Evolutionary conservation across 208 protist species (phyloP), one percentile per base, ranked within the genome.

Genomic region (Trypanosoma avium): DNA sequence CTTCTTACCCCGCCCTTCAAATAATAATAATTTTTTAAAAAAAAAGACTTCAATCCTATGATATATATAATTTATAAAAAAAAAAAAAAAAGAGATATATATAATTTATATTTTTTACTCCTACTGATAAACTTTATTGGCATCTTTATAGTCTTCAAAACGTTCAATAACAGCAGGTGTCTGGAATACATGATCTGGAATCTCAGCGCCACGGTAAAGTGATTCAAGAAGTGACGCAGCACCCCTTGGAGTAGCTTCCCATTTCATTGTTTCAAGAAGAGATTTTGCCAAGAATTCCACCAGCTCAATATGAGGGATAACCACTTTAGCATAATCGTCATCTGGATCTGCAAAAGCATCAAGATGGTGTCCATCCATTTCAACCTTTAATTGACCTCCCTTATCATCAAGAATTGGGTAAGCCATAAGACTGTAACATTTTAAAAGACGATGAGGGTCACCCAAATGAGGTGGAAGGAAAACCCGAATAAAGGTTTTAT

Each of bases 381-480:
- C 82, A 40, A 92, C 86, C 73, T 90, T 95, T 30, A 91, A 72
- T 69, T 92, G 88, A 29, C 84, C 83, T 36, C 88, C 88, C 70
- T 92, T 92, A 59, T 95, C 88, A 56, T 95, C 88, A 53, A 95
- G 82, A 61, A 95, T 95, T 24, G 88, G 88, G 75, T 95, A 95
- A 33, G 88, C 88, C 75, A 86, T 95, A 54, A 95, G 72, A 67
- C 85, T 92, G 86, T 95, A 95, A 52, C 74, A 81, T 79, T 95
- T 95, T 38, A 95, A 73, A 52, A 95, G 77, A 56, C 88, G 84
- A 71, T 95, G 88, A 42, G 88, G 85, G 63, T 95, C 88, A 69
- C 88, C 88, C 63, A 95, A 77, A 69, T 93, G 84, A 35, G 88
- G 83, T 9, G 85, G 85, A 17, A 95, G 82, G 36, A 95, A 95